Base-by-base conservation (phyloP, 2,329 filamentous ascomycete species). In the Aphanoascus verrucosus region DNA sequence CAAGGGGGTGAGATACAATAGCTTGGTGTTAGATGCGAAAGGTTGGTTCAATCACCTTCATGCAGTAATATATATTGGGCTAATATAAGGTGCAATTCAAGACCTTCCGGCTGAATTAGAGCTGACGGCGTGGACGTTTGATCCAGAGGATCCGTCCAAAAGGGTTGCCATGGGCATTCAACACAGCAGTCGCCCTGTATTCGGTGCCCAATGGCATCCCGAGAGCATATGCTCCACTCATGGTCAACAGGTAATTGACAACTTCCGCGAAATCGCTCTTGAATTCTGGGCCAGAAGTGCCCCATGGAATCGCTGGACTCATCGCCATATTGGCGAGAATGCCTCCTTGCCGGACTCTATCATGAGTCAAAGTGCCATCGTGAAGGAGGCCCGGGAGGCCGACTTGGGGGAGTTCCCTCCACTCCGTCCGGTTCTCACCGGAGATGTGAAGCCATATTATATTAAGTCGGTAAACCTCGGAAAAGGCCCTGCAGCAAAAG, bases 1-100 rank as follows among this genome's bases (percentile, higher is more conserved):
- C 20, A 41, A 53, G 4, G 56, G 56, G n/a, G 56, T 57, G 19
- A 53, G 56, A 46, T 57, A 57, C 45, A 57, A 57, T 43, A 57
- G 56, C 31, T 48, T 57, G 37, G 49, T 57, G 17, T 42, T 57
- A 35, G 53, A 55, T 17, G 31, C 50, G 15, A 50, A 55, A 46
- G 50, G 56, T 57, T 35, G 23, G 34, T 14, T 31, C 31, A 28
- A 38, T 34, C 49, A 12, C 23, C 12, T 35, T 34, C 4, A 17
- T 14, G 5, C 5, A n/a, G 11, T 47, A 41, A 12, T 48, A 31
- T 31, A 34, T 28, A 47, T 14, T n/a, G 20, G 11, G 20, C 48
- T 43, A 14, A 51, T 28, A 17, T n/a, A 19, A 17, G n/a, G 8
- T 41, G 28, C n/a, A 40, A 17, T 14, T 28, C n/a, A 40, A 57